A percentile compares a stretch with the other conserved stretches of the same genome.
Conservation (phyloP, 495 filamentous ascomycete genomes). For the Trichoderma orchidacearum region DNA sequence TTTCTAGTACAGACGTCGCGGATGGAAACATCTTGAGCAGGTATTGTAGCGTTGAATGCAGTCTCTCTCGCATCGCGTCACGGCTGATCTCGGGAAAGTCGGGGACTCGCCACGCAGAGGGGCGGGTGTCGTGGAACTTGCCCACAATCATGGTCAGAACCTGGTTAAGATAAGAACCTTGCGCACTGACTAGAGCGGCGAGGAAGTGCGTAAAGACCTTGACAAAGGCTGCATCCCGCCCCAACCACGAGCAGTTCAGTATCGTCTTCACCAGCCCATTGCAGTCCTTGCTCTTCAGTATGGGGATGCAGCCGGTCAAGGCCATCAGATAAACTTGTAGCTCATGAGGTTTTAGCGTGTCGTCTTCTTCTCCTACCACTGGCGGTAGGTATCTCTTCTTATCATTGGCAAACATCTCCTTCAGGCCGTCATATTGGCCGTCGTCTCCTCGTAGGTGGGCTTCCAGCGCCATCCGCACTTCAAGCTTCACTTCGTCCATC, state of each 20-base stretch:
- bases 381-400: slow-evolving; percentile 15
- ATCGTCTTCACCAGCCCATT: slow-evolving; percentile 60
- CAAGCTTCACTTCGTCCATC: slow-evolving; percentile 48
- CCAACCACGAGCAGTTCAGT: slow-evolving; percentile 69
- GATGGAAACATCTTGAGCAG: slow-evolving; percentile 66
- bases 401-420: slow-evolving; percentile 45
- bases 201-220: slow-evolving; percentile 69
- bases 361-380: slow-evolving; percentile 21
- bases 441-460: slow-evolving; percentile 51
- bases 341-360: slow-evolving; percentile 26
- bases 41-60: slow-evolving; percentile 63
- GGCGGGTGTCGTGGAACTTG: slow-evolving; percentile 45
- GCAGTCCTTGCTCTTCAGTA: slow-evolving; percentile 55
- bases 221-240: slow-evolving; percentile 67
- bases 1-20: slow-evolving; percentile 49
- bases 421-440: slow-evolving; percentile 58
- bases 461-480: slow-evolving; percentile 62
- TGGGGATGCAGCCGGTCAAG: slow-evolving; percentile 56
- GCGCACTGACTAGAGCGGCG: slow-evolving; percentile 65
- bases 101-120: slow-evolving; percentile 40
- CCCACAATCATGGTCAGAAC: slow-evolving; percentile 70
- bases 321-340: slow-evolving; percentile 65
- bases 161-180: slow-evolving; percentile 37
- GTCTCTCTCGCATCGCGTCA: slow-evolving; percentile 47
- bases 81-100: slow-evolving; percentile 45